These are phyloP conservation scores for Tricholoma furcatifolium DNA, from an alignment of 768 basidiomycete genomes.

Conservation along the genomic window DNA sequence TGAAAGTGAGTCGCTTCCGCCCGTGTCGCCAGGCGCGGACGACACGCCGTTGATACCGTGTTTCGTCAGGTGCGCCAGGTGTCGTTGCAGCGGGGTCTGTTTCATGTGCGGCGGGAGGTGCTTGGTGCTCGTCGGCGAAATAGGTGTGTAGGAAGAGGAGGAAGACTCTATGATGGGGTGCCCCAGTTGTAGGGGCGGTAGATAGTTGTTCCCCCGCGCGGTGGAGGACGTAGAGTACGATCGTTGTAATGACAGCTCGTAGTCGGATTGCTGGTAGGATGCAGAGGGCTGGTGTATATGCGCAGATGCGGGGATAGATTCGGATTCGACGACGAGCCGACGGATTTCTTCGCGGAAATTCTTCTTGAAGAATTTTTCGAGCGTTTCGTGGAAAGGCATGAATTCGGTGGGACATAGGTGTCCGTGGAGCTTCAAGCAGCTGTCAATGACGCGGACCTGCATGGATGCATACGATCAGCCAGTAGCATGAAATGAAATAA, in stretches of 20 bases:
- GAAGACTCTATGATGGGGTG: conserved; percentile 46
- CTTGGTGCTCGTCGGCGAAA: conserved; percentile 29
- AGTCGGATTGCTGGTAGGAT: conserved; percentile 46
- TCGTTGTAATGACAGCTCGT: conserved; percentile 48
- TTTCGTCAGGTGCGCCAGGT: conserved; percentile 76
- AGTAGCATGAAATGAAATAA: too few relatives aligned
- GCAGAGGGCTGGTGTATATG: conserved; percentile 36
- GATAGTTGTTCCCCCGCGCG: conserved; percentile 38
- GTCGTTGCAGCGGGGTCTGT: conserved; percentile 76
- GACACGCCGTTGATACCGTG: conserved; percentile 84
- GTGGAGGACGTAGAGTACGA: conserved; percentile 47
- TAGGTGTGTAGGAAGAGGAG: conserved; percentile 43
- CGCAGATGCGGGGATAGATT: conserved; percentile 41
- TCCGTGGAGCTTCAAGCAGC: conserved; percentile 81
- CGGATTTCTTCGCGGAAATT: conserved; percentile 84
- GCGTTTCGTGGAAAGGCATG: conserved; percentile 87
- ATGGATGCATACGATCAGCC: background rate
- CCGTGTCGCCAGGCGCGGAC: conserved; percentile 68
- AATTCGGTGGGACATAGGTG: conserved; percentile 84
- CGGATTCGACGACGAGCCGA: conserved; percentile 57
- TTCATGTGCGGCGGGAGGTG: conserved; percentile 34
- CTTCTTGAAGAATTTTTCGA: conserved; percentile 82
- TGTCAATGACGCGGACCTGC: conserved; percentile 78
- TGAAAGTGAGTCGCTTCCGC: conserved; percentile 58
- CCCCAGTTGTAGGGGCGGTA: conserved; percentile 55